These are phyloP conservation scores for Candolleomyces eurysporus DNA, from an alignment of 768 basidiomycete genomes.

Conservation along the genomic window DNA sequence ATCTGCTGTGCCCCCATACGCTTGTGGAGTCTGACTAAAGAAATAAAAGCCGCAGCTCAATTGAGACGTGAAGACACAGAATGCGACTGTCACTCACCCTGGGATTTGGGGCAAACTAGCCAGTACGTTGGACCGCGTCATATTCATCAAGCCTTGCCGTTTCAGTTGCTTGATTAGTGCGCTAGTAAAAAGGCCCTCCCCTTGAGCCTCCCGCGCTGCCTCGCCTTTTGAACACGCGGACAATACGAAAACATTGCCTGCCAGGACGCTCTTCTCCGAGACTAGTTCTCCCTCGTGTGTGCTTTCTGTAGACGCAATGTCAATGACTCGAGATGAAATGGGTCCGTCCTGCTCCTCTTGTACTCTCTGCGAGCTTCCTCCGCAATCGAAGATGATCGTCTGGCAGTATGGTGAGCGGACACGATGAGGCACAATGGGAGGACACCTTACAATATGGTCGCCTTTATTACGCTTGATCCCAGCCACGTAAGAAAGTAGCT, in stretches of 20 bases:
- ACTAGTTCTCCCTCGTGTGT: not conserved
- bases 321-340: not conserved
- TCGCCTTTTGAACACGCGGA: slow-evolving; percentile 4
- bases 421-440: not conserved
- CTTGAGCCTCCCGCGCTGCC: not conserved
- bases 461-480: not conserved
- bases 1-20: not conserved
- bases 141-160: slow-evolving; percentile 1
- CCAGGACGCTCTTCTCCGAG: not conserved
- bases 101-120: slow-evolving; percentile 4
- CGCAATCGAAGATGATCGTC: slow-evolving; percentile 6
- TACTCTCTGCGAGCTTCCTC: not conserved
- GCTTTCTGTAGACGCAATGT: not conserved
- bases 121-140: not conserved
- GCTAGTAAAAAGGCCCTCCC: slow-evolving; percentile 1
- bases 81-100: not conserved
- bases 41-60: not conserved
- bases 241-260: not conserved
- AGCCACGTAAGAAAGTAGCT: not conserved
- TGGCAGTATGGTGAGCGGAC: not conserved
- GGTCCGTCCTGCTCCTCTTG: not conserved
- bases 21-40: slow-evolving; percentile 3
- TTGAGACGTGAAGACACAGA: not conserved
- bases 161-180: slow-evolving; percentile 7
- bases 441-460: not conserved